These are phyloP conservation scores for Leucocoprinus leucothites DNA, from an alignment of 768 basidiomycete genomes.

Conservation along the genomic window DNA sequence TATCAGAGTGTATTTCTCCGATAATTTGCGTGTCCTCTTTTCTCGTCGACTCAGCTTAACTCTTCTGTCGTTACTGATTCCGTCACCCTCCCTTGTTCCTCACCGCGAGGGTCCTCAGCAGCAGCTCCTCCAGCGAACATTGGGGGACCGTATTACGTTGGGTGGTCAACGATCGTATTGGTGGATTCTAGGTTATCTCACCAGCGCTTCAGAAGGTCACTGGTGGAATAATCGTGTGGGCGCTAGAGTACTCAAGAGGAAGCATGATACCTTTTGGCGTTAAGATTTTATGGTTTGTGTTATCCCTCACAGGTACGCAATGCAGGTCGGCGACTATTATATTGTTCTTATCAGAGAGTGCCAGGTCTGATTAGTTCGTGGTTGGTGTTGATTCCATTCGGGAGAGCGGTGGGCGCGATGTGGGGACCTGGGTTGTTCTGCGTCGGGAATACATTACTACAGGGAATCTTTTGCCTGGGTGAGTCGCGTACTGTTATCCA, in stretches of 20 bases:
- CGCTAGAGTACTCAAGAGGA: background rate
- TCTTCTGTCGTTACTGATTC: background rate
- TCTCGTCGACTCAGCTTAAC: background rate
- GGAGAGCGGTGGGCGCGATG: slow-evolving; percentile 35
- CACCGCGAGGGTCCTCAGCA: no score
- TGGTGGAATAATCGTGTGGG: background rate
- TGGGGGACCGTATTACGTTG: no score
- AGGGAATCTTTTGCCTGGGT: slow-evolving; percentile 63
- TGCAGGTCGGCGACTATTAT: background rate
- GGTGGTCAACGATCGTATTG: no score
- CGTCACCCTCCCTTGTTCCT: background rate
- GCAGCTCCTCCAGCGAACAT: no score
- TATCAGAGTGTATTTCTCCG: background rate
- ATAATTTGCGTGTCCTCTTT: background rate
- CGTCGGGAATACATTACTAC: slow-evolving; percentile 46
- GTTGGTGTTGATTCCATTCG: slow-evolving; percentile 43
- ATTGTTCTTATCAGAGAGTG: slow-evolving; percentile 1
- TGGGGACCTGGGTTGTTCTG: slow-evolving; percentile 52
- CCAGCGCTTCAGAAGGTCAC: no score
- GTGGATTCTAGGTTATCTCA: no score
- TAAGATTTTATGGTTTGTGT: slow-evolving; percentile 55
- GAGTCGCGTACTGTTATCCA: slow-evolving; percentile 14
- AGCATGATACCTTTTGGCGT: slow-evolving; percentile 55
- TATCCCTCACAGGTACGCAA: slow-evolving; percentile 52
- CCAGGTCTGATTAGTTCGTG: slow-evolving; percentile 52